Conservation (phyloP, 345 rosid species). For the Eucalyptus viminalis region DNA sequence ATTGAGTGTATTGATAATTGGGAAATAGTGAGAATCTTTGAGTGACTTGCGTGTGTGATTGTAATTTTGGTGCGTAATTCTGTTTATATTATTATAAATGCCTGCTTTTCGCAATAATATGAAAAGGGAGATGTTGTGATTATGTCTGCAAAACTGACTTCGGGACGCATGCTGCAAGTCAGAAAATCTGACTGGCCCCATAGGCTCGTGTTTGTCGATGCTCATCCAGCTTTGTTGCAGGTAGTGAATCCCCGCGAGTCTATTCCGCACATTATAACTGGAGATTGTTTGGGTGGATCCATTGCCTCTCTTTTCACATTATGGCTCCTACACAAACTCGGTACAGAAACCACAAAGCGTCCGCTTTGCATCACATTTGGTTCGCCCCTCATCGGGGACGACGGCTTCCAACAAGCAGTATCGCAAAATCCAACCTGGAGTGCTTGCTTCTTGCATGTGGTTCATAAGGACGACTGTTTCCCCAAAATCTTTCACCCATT, state of each 20-base stretch:
- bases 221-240: not conserved
- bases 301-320: conserved; percentile 63
- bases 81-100: no score
- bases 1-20: no score
- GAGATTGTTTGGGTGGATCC: conserved; percentile 53
- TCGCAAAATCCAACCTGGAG: conserved; percentile 13
- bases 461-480: conserved; percentile 14
- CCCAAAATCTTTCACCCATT: conserved; percentile 1
- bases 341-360: not conserved
- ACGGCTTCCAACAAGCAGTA: conserved; percentile 15
- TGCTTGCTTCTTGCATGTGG: conserved; percentile 48
- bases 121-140: no score
- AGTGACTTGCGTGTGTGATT: no score
- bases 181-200: not conserved
- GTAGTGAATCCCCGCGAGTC: not conserved
- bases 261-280: conserved; percentile 32
- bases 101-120: no score
- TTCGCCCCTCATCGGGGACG: conserved; percentile 42
- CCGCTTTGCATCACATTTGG: conserved; percentile 76
- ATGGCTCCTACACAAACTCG: conserved; percentile 33
- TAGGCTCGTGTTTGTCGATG: not conserved
- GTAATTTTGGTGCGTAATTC: no score
- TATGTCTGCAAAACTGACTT: no score
- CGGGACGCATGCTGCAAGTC: not conserved
- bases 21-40: no score